A percentile compares a stretch with the other conserved stretches of the same genome.
Conservation (phyloP, 352 stramenopile genomes). For the Lagenidium giganteum region DNA sequence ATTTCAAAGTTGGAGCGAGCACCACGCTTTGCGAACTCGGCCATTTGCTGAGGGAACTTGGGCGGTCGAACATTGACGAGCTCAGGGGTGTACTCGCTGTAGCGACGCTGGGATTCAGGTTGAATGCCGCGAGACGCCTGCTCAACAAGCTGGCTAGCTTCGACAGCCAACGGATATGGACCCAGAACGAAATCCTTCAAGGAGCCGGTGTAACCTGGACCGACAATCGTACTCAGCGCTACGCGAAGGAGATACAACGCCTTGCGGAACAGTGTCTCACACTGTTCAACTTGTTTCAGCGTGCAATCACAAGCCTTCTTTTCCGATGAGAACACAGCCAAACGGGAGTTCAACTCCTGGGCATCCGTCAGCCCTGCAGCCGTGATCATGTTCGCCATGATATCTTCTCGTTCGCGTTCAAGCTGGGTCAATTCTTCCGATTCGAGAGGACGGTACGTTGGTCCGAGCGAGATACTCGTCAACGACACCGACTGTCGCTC, state of each 20-base stretch:
- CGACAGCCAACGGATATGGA: conserved; percentile 68
- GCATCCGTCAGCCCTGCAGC: conserved; percentile 53
- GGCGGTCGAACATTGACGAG: conserved; percentile 33
- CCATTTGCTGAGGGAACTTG: conserved; percentile 44
- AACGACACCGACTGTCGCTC: conserved; percentile 64
- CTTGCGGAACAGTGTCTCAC: conserved; percentile 69
- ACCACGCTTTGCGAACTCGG: conserved; percentile 37
- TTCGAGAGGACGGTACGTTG: conserved; percentile 14
- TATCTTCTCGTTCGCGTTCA: conserved; percentile 69
- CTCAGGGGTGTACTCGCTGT: conserved; percentile 53
- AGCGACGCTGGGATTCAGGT: conserved; percentile 67
- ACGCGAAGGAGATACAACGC: conserved; percentile 65
- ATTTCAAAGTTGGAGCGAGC: conserved; percentile 26
- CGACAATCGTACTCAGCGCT: conserved; percentile 65
- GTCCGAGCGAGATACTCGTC: conserved; percentile 44
- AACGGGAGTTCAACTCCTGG: conserved; percentile 63
- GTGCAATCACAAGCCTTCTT: conserved; percentile 74
- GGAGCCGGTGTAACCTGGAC: conserved; percentile 60
- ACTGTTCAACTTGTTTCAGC: conserved; percentile 70
- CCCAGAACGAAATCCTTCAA: conserved; percentile 73
- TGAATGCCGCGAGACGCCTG: conserved; percentile 65
- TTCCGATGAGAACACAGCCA: conserved; percentile 71
- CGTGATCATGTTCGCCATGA: conserved; percentile 59
- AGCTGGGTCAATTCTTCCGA: conserved; percentile 53
- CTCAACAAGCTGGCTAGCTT: conserved; percentile 73